Base-by-base conservation (phyloP, 1,139 yeast genomes). In the Yamadazyma buinensis region DNA sequence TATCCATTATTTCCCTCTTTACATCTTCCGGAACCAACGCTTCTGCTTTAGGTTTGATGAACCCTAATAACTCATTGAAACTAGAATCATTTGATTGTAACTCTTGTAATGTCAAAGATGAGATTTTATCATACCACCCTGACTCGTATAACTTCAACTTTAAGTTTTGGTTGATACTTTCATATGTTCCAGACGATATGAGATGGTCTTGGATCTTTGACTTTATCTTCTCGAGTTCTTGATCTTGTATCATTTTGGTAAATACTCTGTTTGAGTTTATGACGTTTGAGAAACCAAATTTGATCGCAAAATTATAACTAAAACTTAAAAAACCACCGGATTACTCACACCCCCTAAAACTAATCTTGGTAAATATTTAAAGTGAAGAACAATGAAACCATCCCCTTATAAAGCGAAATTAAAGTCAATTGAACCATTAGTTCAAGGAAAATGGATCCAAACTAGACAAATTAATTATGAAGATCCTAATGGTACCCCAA, bases 71-170 rank as follows among this genome's bases (percentile, higher is more conserved):
- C 31, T 70, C 67, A 14, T 72, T 77, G 43, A 83, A 80, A 44
- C 70, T 79, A 28, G 66, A 69, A 44, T 53, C 44, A 17, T 43
- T 43, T 18, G 51, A 53, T 31, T 59, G 61, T 30, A 65, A 48
- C 39, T 67, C 69, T 10, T 48, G 37, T 32, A 51, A 61, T 4
- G 94, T 83, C 35, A 83, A 48, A 34, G 69, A 75, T 35, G 77
- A 69, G 22, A 88, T 79, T 40, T 81, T 74, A 47, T 86, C 95
- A 46, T 77, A 79, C 97, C 97, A 90, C 7, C 97, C 97, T 2
- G 81, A 71, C 51, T 84, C 84, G 39, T 77, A 71, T 19, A 90
- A 70, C 50, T 76, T 77, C 36, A 80, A 69, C 47, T 80, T 78
- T 39, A 88, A 62, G 35, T 70, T 68, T 37, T 74, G 73, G 37